These are phyloP conservation scores for Boletus vinaceobasis DNA, from an alignment of 768 basidiomycete species.

Conservation along the genomic window DNA sequence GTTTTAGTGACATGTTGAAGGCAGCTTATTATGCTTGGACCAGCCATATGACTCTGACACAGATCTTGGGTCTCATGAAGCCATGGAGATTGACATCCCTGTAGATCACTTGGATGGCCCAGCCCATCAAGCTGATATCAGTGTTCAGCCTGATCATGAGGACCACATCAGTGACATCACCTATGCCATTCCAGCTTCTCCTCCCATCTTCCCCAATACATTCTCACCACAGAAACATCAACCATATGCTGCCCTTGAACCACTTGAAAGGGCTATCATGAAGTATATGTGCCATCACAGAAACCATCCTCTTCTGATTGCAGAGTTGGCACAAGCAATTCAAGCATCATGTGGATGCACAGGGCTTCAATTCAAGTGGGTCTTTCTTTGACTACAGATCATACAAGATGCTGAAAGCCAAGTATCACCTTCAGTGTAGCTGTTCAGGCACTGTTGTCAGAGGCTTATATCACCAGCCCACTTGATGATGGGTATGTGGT, in stretches of 20 bases:
- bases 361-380: conserved; percentile 21
- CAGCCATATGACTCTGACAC: conserved; percentile 5
- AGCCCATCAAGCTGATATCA: not conserved
- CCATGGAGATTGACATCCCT: not conserved
- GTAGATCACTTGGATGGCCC: not conserved
- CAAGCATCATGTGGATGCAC: conserved; percentile 13
- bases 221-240: conserved; percentile 22
- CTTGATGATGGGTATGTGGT: conserved; percentile 29
- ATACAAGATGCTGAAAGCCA: not conserved
- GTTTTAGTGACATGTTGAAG: not conserved
- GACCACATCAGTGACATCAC: not conserved
- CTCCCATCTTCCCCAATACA: conserved; percentile 5
- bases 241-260: conserved; percentile 16
- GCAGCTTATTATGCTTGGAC: not conserved
- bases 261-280: conserved; percentile 19
- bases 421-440: conserved; percentile 10
- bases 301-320: not conserved
- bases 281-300: conserved; percentile 13
- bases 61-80: not conserved
- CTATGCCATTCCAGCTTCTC: not conserved
- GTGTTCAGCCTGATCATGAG: not conserved
- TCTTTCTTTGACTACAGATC: not conserved
- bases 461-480: conserved; percentile 31
- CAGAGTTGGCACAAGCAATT: conserved; percentile 15
- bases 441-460: conserved; percentile 21